Percentiles rank a stretch among this genome's conserved stretches.
phyloP scores from a whole-genome alignment of 164 flowering plant species.

The Warburgia ugandensis region DNA sequence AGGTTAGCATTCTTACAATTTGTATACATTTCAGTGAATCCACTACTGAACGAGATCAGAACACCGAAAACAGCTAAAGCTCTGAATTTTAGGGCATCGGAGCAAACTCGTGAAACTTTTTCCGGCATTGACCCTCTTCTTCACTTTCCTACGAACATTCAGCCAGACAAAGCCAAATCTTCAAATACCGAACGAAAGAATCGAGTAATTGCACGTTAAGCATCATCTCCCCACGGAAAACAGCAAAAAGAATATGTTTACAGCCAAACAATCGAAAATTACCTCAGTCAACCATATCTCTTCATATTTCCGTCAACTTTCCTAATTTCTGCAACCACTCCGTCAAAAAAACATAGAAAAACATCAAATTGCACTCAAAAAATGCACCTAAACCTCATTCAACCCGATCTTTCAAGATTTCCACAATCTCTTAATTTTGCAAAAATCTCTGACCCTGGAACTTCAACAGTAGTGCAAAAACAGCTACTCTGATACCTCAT shows the following conservation, averaged over 20 bases:
- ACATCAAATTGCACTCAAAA: neutral
- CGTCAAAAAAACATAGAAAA: neutral
- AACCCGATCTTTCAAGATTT: neutral
- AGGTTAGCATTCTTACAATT: too few relatives aligned
- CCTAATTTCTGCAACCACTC: neutral
- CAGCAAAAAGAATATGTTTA: neutral
- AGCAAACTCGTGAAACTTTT: neutral
- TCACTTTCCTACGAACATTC: constrained; percentile 3
- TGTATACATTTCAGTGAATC: too few relatives aligned
- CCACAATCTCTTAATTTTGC: too few relatives aligned
- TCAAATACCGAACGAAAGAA: neutral
- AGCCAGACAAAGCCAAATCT: neutral
- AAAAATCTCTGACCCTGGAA: too few relatives aligned
- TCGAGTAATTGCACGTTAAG: neutral
- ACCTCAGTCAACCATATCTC: constrained; percentile 6
- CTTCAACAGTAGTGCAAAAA: too few relatives aligned
- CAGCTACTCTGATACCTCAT: too few relatives aligned
- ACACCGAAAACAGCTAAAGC: neutral
- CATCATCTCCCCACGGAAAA: neutral
- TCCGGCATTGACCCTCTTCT: constrained; percentile 3
- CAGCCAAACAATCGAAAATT: neutral
- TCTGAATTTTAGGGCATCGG: neutral
- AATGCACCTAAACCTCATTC: neutral
- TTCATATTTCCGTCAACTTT: neutral
- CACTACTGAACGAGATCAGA: too few relatives aligned